Evolutionary conservation across 805 yeast species (phyloP), one percentile per base, ranked within the genome.

Genomic region (Barnettozyma pratensis): DNA sequence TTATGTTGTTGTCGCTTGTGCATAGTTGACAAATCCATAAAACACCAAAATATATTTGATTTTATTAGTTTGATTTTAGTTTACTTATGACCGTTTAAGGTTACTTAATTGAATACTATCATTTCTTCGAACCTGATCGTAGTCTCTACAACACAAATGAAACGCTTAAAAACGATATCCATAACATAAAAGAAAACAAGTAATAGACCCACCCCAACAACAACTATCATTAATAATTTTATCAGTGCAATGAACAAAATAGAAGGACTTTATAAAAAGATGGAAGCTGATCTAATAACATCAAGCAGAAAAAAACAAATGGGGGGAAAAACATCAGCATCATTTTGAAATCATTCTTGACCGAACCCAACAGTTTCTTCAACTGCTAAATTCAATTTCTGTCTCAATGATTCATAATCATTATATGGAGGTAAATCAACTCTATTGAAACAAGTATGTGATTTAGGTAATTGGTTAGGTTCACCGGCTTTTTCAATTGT

Each of bases 361-460:
- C 99, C 99, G 66, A 94, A 94, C 43, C 99, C 99, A 65, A 94
- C 94, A 12, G 99, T 94, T 72, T 94, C 98, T 69, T 94, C 99
- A 37, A 94, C 98, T 31, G 99, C 99, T 67, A 92, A 76, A 35
- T 96, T 85, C 61, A 94, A 77, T 69, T 94, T 94, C 70, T 89
- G 94, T 63, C 81, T 88, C 76, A 94, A 71, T 46, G 87, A 75
- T 46, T 86, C 96, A 66, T 79, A 87, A 63, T 86, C 91, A 50
- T 76, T 77, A 69, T 94, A 94, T 49, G 95, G 96, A 38, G 99
- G 99, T 63, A 94, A 77, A 73, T 94, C 99, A 46, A 94, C 97
- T 73, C 99, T 87, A 73, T 94, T 94, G 80, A 94, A 94, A 77
- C 99, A 92, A 2, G 99, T 94, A 67, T 94, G 99, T 8, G 97